phyloP scores from a whole-genome alignment of 129 eudicot species.

The Centaurea solstitialis region DNA sequence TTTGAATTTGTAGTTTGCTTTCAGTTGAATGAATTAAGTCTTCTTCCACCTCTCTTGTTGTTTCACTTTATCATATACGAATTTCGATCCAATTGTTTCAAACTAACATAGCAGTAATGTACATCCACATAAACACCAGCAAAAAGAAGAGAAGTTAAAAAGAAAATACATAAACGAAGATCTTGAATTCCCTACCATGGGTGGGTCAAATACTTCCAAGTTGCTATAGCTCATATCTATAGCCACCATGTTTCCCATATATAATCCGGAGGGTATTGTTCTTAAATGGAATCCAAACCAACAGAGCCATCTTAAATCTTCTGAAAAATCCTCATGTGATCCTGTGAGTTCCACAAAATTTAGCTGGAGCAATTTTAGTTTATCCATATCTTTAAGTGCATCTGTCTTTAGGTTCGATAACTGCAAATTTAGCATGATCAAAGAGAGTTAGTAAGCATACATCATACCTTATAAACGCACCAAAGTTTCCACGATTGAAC shows the following conservation, averaged over 20 bases:
- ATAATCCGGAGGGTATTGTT: too few relatives aligned
- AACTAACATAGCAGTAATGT: neutral
- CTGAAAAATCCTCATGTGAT: too few relatives aligned
- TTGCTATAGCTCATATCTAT: too few relatives aligned
- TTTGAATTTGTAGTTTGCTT: too few relatives aligned
- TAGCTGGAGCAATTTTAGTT: conserved; percentile 14
- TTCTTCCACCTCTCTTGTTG: too few relatives aligned
- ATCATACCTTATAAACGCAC: neutral
- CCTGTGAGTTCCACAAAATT: too few relatives aligned
- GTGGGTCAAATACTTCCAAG: neutral
- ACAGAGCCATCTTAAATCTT: too few relatives aligned
- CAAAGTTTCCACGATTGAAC: neutral
- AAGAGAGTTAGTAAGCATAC: neutral
- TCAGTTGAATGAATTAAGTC: too few relatives aligned
- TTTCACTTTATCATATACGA: too few relatives aligned
- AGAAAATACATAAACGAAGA: neutral
- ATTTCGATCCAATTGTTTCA: too few relatives aligned
- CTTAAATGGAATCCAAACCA: too few relatives aligned
- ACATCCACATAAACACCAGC: neutral
- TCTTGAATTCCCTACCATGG: neutral
- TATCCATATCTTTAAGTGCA: conserved; percentile 14
- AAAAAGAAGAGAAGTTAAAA: neutral
- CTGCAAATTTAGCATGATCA: neutral
- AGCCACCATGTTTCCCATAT: too few relatives aligned
- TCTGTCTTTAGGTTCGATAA: neutral